phyloP scores from a whole-genome alignment of 306 rosid genomes.

The Quercus glauca region DNA sequence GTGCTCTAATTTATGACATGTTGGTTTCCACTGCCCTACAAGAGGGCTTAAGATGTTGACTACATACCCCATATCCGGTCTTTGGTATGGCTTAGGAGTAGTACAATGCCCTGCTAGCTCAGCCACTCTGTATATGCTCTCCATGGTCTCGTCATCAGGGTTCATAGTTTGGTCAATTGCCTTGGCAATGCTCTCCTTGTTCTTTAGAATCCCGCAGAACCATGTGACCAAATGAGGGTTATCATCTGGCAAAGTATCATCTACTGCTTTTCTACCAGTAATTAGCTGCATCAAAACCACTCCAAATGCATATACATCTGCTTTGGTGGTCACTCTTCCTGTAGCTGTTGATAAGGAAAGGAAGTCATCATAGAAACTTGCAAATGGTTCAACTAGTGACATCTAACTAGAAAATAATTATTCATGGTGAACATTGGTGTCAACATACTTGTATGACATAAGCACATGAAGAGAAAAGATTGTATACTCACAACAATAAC shows the following conservation, averaged over 20 bases:
- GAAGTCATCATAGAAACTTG: neutral
- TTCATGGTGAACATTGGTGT: too few relatives aligned
- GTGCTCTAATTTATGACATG: slow-evolving; percentile 49
- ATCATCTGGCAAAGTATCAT: slow-evolving; percentile 69
- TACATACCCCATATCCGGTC: slow-evolving; percentile 84
- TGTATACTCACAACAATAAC: too few relatives aligned
- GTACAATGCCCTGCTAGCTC: slow-evolving; percentile 85
- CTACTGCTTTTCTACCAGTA: slow-evolving; percentile 74
- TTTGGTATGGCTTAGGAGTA: slow-evolving; percentile 78
- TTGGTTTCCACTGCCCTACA: slow-evolving; percentile 81
- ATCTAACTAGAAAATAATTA: neutral
- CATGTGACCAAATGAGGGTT: slow-evolving; percentile 78
- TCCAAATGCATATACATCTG: slow-evolving; percentile 85
- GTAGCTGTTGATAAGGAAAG: slow-evolving; percentile 49
- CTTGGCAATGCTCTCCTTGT: slow-evolving; percentile 80
- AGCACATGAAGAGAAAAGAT: too few relatives aligned
- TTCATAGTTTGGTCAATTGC: slow-evolving; percentile 65
- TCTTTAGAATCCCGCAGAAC: slow-evolving; percentile 66
- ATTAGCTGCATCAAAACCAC: slow-evolving; percentile 82
- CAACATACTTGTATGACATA: too few relatives aligned
- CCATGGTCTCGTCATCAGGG: slow-evolving; percentile 83
- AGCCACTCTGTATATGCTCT: slow-evolving; percentile 70
- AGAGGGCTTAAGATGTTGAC: slow-evolving; percentile 76
- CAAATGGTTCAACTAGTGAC: neutral
- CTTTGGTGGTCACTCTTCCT: slow-evolving; percentile 86